Conservation (phyloP, 2,329 filamentous ascomycete genomes). For the Trichoderma hamatum region DNA sequence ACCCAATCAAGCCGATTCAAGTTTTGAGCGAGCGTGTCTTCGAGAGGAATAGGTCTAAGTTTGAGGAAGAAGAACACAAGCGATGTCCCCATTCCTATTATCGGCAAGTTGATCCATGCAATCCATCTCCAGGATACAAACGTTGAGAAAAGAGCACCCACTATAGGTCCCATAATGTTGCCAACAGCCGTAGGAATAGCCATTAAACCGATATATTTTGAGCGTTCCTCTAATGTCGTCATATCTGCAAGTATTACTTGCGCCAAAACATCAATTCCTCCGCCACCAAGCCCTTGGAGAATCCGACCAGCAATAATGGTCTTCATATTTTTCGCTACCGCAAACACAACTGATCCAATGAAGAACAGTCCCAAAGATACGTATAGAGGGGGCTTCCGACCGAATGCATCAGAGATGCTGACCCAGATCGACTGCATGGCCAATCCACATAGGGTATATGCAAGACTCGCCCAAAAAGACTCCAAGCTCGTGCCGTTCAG, state of each 20-base stretch:
- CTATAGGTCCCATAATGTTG: conserved; percentile 32
- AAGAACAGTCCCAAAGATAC: conserved; percentile 37
- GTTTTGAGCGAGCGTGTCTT: conserved; percentile 15
- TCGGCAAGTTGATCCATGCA: conserved; percentile 39
- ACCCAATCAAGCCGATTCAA: conserved; percentile 41
- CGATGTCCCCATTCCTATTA: conserved; percentile 31
- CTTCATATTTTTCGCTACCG: neutral
- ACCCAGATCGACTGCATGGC: conserved; percentile 55
- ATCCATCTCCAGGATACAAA: conserved; percentile 38
- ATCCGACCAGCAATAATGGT: conserved; percentile 28
- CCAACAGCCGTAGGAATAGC: conserved; percentile 31
- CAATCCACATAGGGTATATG: conserved; percentile 66
- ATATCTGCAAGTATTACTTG: conserved; percentile 36
- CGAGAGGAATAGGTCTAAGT: conserved; percentile 20
- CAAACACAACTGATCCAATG: conserved; percentile 41
- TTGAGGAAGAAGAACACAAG: conserved; percentile 34
- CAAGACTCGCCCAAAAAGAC: conserved; percentile 71
- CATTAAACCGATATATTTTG: conserved; percentile 34
- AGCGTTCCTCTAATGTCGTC: conserved; percentile 37
- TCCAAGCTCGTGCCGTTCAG: conserved; percentile 59
- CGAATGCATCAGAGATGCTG: conserved; percentile 38
- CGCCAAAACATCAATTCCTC: conserved; percentile 3
- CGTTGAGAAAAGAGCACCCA: conserved; percentile 34
- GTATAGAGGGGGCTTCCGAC: conserved; percentile 37
- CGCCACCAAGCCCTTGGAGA: neutral